Percentiles rank a stretch among this genome's conserved stretches.
These are phyloP conservation scores for Jaenimonas drosophilae DNA, from an alignment of 208 protist genomes.

Conservation along the genomic window DNA sequence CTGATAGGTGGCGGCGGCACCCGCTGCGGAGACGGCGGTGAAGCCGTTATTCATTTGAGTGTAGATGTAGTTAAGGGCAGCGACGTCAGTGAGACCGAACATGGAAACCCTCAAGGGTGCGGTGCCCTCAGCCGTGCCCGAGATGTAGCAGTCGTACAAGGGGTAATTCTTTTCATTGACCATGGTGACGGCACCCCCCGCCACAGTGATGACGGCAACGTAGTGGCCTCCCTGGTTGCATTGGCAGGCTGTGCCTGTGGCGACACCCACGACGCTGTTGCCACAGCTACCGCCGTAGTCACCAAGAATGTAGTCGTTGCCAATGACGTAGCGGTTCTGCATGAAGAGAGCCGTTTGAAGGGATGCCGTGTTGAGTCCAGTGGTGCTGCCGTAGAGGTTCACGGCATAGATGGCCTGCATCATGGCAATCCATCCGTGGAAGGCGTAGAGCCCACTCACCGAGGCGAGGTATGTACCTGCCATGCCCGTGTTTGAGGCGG, in stretches of 20 bases:
- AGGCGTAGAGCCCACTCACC: too few relatives aligned
- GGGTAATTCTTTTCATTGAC: background rate
- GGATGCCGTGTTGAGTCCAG: background rate
- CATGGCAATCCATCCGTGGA: too few relatives aligned
- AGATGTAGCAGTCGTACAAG: background rate
- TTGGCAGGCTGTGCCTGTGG: background rate
- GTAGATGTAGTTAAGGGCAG: background rate
- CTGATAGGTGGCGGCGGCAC: background rate
- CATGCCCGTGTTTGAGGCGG: too few relatives aligned
- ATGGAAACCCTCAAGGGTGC: too few relatives aligned
- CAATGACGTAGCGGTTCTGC: slow-evolving; percentile 1
- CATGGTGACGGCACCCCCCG: background rate
- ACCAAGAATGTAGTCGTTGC: background rate
- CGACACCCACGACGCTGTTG: background rate
- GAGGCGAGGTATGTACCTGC: too few relatives aligned
- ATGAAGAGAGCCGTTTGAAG: background rate
- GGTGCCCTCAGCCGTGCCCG: too few relatives aligned
- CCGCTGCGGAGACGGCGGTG: background rate
- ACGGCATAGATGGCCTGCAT: too few relatives aligned
- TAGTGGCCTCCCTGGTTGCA: background rate
- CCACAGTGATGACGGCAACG: background rate
- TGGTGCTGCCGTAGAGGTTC: background rate
- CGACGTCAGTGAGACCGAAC: background rate
- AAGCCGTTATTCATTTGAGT: too few relatives aligned
- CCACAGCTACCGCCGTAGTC: background rate